Evolutionary conservation across 1,284 basidiomycete species (phyloP).

Genomic region (Inonotus obliquus): DNA sequence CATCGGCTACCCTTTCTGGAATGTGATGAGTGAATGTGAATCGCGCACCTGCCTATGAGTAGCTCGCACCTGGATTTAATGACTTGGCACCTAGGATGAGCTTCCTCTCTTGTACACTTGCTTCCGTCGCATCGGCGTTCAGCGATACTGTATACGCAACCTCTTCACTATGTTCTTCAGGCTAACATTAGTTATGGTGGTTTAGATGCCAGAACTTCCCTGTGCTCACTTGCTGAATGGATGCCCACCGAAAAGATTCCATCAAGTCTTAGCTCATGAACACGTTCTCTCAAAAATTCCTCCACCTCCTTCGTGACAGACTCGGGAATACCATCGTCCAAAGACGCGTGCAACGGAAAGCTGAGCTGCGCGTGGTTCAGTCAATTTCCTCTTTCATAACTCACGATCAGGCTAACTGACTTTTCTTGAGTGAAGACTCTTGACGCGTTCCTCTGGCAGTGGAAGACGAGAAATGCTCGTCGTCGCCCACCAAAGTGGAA

Average conservation of each 20-base stretch:
- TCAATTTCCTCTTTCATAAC: neutral
- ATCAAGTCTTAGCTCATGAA: conserved; percentile 6
- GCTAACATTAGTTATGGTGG: neutral
- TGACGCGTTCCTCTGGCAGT: conserved; percentile 63
- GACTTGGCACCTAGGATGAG: conserved; percentile 7
- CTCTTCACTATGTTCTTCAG: neutral
- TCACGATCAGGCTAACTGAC: conserved; percentile 19
- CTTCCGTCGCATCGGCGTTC: neutral
- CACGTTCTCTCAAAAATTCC: neutral
- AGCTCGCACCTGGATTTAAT: conserved; percentile 1
- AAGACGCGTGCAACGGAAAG: conserved; percentile 49
- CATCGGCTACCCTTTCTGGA: neutral
- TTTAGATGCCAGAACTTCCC: neutral
- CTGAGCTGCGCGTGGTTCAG: conserved; percentile 14
- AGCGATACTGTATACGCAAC: conserved; percentile 2
- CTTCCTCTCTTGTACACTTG: conserved; percentile 4
- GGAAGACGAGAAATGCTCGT: conserved; percentile 81
- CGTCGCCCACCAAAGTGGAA: conserved; percentile 87
- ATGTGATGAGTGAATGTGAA: neutral
- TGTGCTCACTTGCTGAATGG: neutral
- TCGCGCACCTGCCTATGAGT: neutral
- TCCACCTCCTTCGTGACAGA: neutral
- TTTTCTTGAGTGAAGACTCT: conserved; percentile 41
- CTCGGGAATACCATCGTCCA: conserved; percentile 31
- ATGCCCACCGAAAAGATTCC: conserved; percentile 1